Percentiles rank a stretch among this genome's conserved stretches.
Evolutionary conservation across 2,329 filamentous ascomycete species (phyloP).

Genomic region (Chaetomium sp.): DNA sequence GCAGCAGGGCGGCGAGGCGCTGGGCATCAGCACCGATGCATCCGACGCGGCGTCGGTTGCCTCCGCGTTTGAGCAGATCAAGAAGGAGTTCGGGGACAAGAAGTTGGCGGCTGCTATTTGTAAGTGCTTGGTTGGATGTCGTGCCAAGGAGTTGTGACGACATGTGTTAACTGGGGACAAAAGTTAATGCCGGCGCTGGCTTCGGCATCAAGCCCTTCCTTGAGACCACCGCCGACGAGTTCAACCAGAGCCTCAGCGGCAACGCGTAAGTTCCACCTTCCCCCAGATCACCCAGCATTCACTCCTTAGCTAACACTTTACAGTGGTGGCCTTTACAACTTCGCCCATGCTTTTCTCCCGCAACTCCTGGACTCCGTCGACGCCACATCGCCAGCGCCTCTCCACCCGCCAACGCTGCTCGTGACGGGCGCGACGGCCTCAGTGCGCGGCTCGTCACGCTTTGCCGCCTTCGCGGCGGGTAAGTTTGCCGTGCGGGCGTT

Average conservation of each 20-base stretch:
- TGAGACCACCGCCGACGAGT: constrained; percentile 45
- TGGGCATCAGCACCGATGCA: constrained; percentile 64
- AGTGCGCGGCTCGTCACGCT: constrained; percentile 62
- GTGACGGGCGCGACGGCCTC: constrained; percentile 85
- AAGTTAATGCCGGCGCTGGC: constrained; percentile 54
- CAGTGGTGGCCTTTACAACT: constrained; percentile 65
- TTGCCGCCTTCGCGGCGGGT: constrained; percentile 66
- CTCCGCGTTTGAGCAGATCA: constrained; percentile 56
- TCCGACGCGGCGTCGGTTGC: constrained; percentile 45
- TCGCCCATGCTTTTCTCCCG: constrained; percentile 66
- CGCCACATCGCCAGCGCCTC: constrained; percentile 23
- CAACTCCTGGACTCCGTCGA: constrained; percentile 56
- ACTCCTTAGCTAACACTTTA: neutral
- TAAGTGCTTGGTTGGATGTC: neutral
- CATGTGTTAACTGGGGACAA: neutral
- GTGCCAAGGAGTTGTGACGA: too few relatives aligned
- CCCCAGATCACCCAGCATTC: neutral
- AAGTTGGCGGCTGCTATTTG: constrained; percentile 58
- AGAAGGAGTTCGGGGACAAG: constrained; percentile 49
- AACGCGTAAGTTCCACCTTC: constrained; percentile 40
- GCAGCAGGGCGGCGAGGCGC: constrained; percentile 57
- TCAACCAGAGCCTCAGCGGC: constrained; percentile 39
- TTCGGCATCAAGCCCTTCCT: constrained; percentile 52
- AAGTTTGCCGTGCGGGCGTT: constrained; percentile 76
- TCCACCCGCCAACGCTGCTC: constrained; percentile 69